These are phyloP conservation scores for Candida taoyuanica DNA, from an alignment of 805 yeast species.

Conservation along the genomic window DNA sequence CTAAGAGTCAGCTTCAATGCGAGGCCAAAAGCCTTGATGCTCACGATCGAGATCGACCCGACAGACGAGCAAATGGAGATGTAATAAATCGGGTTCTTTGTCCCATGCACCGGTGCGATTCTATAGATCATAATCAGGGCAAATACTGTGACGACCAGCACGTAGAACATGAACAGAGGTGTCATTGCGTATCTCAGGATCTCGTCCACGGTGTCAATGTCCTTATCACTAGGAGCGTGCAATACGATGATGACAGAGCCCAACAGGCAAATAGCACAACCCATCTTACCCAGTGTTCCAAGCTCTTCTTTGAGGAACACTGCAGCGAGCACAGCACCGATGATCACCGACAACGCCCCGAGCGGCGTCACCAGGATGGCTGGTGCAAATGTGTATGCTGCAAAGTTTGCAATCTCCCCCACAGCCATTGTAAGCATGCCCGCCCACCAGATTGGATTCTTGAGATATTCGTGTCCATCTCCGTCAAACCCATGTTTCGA, in stretches of 20 bases:
- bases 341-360: slow-evolving; percentile 86
- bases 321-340: slow-evolving; percentile 88
- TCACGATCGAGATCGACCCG: slow-evolving; percentile 87
- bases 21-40: slow-evolving; percentile 90
- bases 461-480: slow-evolving; percentile 73
- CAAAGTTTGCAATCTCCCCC: slow-evolving; percentile 89
- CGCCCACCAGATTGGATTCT: slow-evolving; percentile 91
- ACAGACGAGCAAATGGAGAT: slow-evolving; percentile 86
- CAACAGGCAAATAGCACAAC: slow-evolving; percentile 84
- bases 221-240: slow-evolving; percentile 95
- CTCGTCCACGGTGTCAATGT: slow-evolving; percentile 83
- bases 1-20: slow-evolving; percentile 79
- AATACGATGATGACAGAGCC: slow-evolving; percentile 85
- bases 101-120: slow-evolving; percentile 77
- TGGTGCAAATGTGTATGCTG: slow-evolving; percentile 94
- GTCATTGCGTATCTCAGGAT: slow-evolving; percentile 73
- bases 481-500: slow-evolving; percentile 60
- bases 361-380: slow-evolving; percentile 88
- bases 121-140: slow-evolving; percentile 75
- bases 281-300: slow-evolving; percentile 85
- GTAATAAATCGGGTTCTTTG: slow-evolving; percentile 81
- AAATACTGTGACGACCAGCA: slow-evolving; percentile 56
- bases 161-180: slow-evolving; percentile 71
- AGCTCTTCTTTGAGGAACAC: slow-evolving; percentile 79
- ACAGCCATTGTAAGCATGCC: slow-evolving; percentile 88